phyloP scores from a whole-genome alignment of 257 asterid species.

The Rehmannia glutinosa region DNA sequence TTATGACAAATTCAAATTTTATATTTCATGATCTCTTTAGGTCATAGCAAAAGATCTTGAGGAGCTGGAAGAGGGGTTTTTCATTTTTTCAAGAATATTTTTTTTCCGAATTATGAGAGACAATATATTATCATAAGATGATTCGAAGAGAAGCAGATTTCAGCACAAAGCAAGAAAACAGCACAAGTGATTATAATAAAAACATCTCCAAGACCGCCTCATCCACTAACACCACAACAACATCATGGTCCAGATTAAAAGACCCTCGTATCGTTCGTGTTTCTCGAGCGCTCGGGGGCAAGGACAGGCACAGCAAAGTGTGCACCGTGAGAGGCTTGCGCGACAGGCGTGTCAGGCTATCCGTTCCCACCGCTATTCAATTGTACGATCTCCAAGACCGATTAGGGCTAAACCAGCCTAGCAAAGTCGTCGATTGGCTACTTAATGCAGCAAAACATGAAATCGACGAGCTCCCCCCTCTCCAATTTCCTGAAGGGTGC shows the following conservation, averaged over 20 bases:
- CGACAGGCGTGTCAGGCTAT: conserved; percentile 75
- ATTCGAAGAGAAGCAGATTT: conserved; percentile 28
- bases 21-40: no score
- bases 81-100: no score
- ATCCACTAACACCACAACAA: conserved; percentile 18
- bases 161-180: conserved; percentile 25
- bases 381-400: conserved; percentile 82
- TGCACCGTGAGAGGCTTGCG: conserved; percentile 71
- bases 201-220: no score
- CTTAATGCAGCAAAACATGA: conserved; percentile 67
- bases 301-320: conserved; percentile 85
- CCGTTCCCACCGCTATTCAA: conserved; percentile 82
- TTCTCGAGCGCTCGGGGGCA: conserved; percentile 64
- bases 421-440: conserved; percentile 85
- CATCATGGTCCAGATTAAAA: conserved; percentile 57
- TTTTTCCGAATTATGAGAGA: conserved; percentile 3
- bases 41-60: no score
- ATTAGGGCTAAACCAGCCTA: conserved; percentile 69
- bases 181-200: no score
- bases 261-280: conserved; percentile 81
- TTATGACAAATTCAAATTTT: no score
- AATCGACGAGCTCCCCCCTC: conserved; percentile 68
- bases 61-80: no score
- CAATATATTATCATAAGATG: conserved; percentile 41
- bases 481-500: conserved; percentile 50